These are phyloP conservation scores for Quambalaria eucalypti DNA, from an alignment of 1,284 basidiomycete genomes.

Conservation along the genomic window DNA sequence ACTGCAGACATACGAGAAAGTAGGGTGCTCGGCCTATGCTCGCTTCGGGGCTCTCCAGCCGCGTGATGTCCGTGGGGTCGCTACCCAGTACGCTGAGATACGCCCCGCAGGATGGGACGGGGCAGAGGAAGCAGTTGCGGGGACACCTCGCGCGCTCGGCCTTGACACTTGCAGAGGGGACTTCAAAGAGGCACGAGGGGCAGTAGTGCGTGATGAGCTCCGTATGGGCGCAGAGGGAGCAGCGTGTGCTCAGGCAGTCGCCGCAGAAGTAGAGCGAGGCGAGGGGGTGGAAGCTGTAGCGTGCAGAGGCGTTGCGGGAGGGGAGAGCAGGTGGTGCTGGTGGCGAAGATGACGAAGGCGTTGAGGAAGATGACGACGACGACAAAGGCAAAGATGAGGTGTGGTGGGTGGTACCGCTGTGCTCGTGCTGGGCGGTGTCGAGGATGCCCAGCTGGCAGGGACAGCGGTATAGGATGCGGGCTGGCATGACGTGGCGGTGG, in stretches of 20 bases:
- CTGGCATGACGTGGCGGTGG: too few relatives aligned
- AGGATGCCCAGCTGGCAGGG: too few relatives aligned
- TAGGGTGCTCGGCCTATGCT: constrained; percentile 72
- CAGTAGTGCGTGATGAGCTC: constrained; percentile 97
- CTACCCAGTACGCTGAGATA: constrained; percentile 79
- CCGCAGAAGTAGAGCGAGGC: constrained; percentile 90
- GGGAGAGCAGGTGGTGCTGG: too few relatives aligned
- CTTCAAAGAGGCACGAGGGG: constrained; percentile 97
- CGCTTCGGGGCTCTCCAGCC: constrained; percentile 25
- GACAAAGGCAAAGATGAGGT: too few relatives aligned
- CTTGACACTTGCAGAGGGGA: constrained; percentile 87
- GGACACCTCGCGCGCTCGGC: constrained; percentile 96
- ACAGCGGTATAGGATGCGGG: too few relatives aligned
- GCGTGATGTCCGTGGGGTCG: constrained; percentile 7
- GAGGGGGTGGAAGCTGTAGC: constrained; percentile 56
- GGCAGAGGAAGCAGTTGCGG: constrained; percentile 92
- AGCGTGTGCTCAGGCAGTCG: constrained; percentile 89
- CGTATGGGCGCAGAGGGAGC: constrained; percentile 77
- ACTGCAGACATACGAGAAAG: constrained; percentile 80
- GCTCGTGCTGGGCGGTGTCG: too few relatives aligned
- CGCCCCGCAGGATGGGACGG: constrained; percentile 77
- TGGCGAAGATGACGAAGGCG: too few relatives aligned
- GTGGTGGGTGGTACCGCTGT: too few relatives aligned
- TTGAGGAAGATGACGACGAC: too few relatives aligned
- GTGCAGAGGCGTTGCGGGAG: background rate